These are phyloP conservation scores for Solioccasus polychromus DNA, from an alignment of 768 basidiomycete species.

Conservation along the genomic window DNA sequence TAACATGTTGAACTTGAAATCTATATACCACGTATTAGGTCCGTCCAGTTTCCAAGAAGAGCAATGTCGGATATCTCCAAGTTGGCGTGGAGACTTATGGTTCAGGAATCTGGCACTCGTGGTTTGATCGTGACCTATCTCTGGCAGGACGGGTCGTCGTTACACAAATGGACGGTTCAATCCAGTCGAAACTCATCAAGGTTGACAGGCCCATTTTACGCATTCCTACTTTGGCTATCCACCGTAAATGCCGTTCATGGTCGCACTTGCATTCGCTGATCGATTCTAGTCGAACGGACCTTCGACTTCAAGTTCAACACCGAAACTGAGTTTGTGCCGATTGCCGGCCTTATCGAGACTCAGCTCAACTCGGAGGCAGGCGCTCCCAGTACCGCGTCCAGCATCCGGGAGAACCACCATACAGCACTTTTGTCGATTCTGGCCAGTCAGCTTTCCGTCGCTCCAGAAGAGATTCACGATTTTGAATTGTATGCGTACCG, in stretches of 20 bases:
- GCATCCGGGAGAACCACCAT: constrained; percentile 78
- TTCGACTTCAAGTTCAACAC: constrained; percentile 83
- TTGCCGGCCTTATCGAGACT: constrained; percentile 70
- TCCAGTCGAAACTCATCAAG: constrained; percentile 75
- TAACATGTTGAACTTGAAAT: background rate
- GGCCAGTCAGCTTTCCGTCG: constrained; percentile 71
- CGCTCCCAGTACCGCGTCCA: constrained; percentile 45
- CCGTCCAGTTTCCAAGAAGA: constrained; percentile 80
- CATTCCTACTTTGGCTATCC: constrained; percentile 90
- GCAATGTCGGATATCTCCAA: constrained; percentile 74
- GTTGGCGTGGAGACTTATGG: constrained; percentile 86
- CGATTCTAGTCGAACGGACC: constrained; percentile 59
- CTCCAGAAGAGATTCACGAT: constrained; percentile 83
- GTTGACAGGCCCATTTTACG: constrained; percentile 82
- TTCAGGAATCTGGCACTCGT: constrained; percentile 86
- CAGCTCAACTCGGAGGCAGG: constrained; percentile 38
- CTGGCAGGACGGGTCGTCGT: constrained; percentile 86
- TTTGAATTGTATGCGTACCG: constrained; percentile 76
- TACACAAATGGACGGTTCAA: constrained; percentile 51
- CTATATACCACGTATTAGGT: constrained; percentile 45
- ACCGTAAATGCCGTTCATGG: constrained; percentile 47
- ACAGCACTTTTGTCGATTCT: constrained; percentile 71
- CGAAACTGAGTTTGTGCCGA: constrained; percentile 88
- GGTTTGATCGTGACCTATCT: constrained; percentile 93
- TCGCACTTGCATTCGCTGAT: background rate